Evolutionary conservation across 2,329 filamentous ascomycete species (phyloP).

Genomic region (Cercospora beticola): DNA sequence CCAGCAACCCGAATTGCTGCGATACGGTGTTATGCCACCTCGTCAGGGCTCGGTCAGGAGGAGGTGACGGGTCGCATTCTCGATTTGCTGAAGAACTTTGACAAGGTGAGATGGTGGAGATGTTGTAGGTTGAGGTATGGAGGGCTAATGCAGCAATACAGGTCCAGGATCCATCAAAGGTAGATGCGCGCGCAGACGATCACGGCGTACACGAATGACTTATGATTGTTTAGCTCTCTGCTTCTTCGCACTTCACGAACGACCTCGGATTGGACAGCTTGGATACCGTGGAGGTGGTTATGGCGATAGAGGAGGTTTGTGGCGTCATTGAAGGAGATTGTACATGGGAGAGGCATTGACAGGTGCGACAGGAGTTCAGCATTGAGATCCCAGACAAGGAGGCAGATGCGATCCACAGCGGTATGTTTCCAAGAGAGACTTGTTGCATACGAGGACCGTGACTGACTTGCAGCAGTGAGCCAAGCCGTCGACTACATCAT

Average conservation of each 20-base stretch:
- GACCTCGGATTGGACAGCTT: constrained; percentile 96
- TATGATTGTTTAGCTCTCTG: constrained; percentile 64
- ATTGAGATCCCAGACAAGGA: constrained; percentile 99
- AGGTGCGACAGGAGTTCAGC: constrained; percentile 65
- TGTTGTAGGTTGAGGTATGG: not conserved
- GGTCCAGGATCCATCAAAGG: constrained; percentile 63
- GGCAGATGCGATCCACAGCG: constrained; percentile 88
- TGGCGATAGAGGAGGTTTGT: constrained; percentile 95
- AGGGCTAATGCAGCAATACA: constrained; percentile 40
- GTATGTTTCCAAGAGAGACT: constrained; percentile 55
- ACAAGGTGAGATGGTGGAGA: constrained; percentile 66
- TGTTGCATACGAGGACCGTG: not conserved
- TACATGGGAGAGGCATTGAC: constrained; percentile 43
- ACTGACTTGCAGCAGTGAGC: constrained; percentile 64
- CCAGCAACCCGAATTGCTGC: constrained; percentile 66
- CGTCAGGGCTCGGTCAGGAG: constrained; percentile 71
- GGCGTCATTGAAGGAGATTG: constrained; percentile 46
- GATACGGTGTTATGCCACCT: constrained; percentile 83
- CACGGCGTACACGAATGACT: not conserved
- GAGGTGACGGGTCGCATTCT: constrained; percentile 92
- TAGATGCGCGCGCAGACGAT: constrained; percentile 36
- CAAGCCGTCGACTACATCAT: constrained; percentile 94
- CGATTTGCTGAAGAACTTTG: constrained; percentile 90
- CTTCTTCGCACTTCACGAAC: constrained; percentile 87
- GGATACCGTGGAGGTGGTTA: constrained; percentile 98